Conservation (phyloP, 2,329 filamentous ascomycete species). For the Penicillium sp. region DNA sequence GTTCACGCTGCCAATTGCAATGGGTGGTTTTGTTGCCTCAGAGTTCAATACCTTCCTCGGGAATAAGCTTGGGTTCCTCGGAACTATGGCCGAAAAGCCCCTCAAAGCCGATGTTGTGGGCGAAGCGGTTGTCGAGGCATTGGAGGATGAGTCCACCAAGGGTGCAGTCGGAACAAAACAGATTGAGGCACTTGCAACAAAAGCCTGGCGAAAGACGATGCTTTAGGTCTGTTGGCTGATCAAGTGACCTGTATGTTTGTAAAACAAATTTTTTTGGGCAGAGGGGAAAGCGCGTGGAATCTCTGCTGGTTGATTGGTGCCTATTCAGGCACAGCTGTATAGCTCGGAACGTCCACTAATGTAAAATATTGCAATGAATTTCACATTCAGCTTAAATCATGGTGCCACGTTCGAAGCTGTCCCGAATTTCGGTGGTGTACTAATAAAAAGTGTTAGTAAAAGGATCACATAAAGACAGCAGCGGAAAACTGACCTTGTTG, state of each 20-base stretch:
- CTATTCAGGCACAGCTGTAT: background rate
- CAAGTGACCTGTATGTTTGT: slow-evolving; percentile 4
- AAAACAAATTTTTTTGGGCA: background rate
- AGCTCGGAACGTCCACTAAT: slow-evolving; percentile 9
- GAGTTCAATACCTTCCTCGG: slow-evolving; percentile 70
- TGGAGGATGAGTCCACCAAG: slow-evolving; percentile 62
- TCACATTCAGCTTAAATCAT: slow-evolving; percentile 59
- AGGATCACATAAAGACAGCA: background rate
- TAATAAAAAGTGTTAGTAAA: slow-evolving; percentile 23
- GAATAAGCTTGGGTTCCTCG: slow-evolving; percentile 69
- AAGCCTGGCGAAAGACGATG: slow-evolving; percentile 86
- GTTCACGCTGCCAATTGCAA: slow-evolving; percentile 77
- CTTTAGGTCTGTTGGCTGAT: slow-evolving; percentile 43
- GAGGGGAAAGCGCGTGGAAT: slow-evolving; percentile 3
- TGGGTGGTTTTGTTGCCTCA: slow-evolving; percentile 63
- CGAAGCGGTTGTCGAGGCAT: slow-evolving; percentile 78
- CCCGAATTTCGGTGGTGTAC: slow-evolving; percentile 92
- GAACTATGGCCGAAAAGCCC: slow-evolving; percentile 74
- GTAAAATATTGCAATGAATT: slow-evolving; percentile 16
- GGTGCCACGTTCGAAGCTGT: slow-evolving; percentile 94
- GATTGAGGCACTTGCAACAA: slow-evolving; percentile 72
- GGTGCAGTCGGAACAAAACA: slow-evolving; percentile 69
- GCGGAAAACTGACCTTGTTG: slow-evolving; percentile 58
- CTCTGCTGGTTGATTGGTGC: background rate
- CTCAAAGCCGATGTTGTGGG: slow-evolving; percentile 79